phyloP scores from a whole-genome alignment of 768 basidiomycete genomes.

The Mycena indigotica region DNA sequence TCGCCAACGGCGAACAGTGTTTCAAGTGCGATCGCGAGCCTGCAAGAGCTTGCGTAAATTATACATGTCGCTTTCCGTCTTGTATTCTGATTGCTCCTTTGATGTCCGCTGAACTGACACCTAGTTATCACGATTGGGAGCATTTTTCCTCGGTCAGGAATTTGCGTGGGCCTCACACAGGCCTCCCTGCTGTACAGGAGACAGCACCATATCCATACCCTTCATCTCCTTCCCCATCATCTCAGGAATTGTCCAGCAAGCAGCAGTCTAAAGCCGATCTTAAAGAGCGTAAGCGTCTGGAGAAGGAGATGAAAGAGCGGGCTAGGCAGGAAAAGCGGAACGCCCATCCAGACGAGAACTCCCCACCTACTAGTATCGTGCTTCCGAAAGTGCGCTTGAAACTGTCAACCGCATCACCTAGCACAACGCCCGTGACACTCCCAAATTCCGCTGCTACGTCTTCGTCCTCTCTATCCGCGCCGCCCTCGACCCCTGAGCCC shows the following conservation, averaged over 20 bases:
- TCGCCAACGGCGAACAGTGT: too few species aligned
- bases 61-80: neutral
- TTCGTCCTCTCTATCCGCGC: neutral
- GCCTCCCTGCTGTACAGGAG: constrained; percentile 68
- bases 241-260: constrained; percentile 36
- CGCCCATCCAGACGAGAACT: neutral
- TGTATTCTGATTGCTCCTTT: neutral
- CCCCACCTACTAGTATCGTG: neutral
- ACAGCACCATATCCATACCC: constrained; percentile 34
- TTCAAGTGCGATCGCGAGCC: too few species aligned
- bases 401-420: constrained; percentile 27
- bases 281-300: constrained; percentile 30
- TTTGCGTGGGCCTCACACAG: constrained; percentile 78
- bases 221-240: constrained; percentile 31
- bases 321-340: constrained; percentile 16
- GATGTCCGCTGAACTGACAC: too few species aligned
- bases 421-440: constrained; percentile 13
- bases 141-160: constrained; percentile 95
- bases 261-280: constrained; percentile 36
- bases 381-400: constrained; percentile 36
- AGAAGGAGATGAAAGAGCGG: constrained; percentile 28
- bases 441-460: constrained; percentile 15
- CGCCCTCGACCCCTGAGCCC: neutral
- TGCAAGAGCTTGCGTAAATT: too few species aligned
- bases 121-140: constrained; percentile 90